phyloP scores from a whole-genome alignment of 1,284 basidiomycete species.

The Ceratobasidium sp. region DNA sequence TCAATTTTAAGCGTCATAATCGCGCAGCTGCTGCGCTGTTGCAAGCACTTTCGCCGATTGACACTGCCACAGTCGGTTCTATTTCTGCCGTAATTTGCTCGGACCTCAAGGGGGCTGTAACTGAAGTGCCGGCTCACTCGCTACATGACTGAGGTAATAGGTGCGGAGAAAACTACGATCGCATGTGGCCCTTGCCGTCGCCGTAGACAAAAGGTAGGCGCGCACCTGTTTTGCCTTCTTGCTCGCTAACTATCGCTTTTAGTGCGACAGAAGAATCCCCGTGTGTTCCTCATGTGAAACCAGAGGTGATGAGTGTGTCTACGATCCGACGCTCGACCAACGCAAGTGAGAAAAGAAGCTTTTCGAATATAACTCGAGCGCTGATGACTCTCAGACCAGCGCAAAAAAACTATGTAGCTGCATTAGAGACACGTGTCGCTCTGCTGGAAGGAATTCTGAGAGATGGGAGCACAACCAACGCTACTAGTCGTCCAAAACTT shows the following conservation, averaged over 20 bases:
- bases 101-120: too few relatives aligned
- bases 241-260: not conserved
- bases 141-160: too few relatives aligned
- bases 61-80: too few relatives aligned
- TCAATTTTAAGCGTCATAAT: too few relatives aligned
- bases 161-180: slow-evolving; percentile 6
- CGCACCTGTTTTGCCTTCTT: not conserved
- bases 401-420: slow-evolving; percentile 11
- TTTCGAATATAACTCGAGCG: too few relatives aligned
- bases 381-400: not conserved
- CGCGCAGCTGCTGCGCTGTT: too few relatives aligned
- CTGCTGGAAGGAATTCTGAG: slow-evolving; percentile 3
- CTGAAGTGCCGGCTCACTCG: too few relatives aligned
- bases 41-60: too few relatives aligned
- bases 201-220: not conserved
- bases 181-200: slow-evolving; percentile 14
- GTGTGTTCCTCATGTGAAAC: slow-evolving; percentile 6
- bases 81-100: too few relatives aligned
- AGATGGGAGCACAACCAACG: not conserved
- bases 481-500: not conserved
- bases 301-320: not conserved
- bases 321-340: slow-evolving; percentile 1
- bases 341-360: not conserved
- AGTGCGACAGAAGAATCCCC: slow-evolving; percentile 8
- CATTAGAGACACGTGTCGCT: slow-evolving; percentile 9